Base-by-base conservation (phyloP, 116 monocot genomes). In the Thalassia testudinum region DNA sequence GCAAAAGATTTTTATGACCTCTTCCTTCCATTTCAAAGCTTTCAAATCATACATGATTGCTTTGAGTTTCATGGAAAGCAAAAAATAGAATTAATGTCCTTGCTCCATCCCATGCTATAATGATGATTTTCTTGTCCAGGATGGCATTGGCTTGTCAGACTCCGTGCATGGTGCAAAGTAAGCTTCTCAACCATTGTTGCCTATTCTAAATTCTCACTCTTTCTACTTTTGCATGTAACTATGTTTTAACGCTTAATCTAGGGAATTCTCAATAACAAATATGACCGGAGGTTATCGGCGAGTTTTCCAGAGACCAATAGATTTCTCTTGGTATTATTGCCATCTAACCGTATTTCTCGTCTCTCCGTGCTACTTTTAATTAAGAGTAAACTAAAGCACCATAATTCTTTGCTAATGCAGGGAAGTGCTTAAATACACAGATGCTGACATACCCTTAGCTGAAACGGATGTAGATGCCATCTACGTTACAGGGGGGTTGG, bases 241-340 rank as follows among this genome's bases (percentile, higher is more conserved):
- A 45, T 45, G 4, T 45, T 15, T 45, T 45, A 5, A 16, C 15
- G 45, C 15, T 45, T 45, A 6, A 55, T 25, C 26, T 38, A 91
- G 91, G 76, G 91, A 91, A 29, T 91, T 91, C 61, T 91, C 91
- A 24, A 81, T 91, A 64, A 77, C 79, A 14, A 73, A 40, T 53
- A 63, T 91, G 85, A 91, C 66, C 2, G 91, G 91, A 64, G 81
- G 61, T 43, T 91, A 85, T 30, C 60, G 91, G 34, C 67, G 66
- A 30, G 76, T 91, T 64, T 76, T 85, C 53, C 85, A 91, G 52
- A 61, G 67, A 2, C 85, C 91, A 28, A 62, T 69, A 43, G 77
- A 91, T 64, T 85, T 71, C 65, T 49, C 19, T 16, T 91, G 91
- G 85, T 91, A 73, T 58, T 58, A 27, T 63, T 50, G 38, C 49